These are phyloP conservation scores for Boletus sp. DNA, from an alignment of 768 basidiomycete species.

Conservation along the genomic window DNA sequence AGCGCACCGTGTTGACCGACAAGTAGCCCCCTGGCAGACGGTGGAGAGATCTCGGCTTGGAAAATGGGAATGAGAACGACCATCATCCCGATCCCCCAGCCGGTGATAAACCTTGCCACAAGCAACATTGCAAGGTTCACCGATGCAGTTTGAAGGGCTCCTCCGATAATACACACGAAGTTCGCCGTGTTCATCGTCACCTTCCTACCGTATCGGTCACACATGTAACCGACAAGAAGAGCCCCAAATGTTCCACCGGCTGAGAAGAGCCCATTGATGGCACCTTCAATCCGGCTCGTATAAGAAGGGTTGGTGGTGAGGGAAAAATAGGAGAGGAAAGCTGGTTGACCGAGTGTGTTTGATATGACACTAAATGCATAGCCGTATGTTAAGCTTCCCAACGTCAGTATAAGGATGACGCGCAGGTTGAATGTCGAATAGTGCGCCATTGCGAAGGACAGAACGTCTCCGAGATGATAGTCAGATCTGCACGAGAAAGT, in stretches of 20 bases:
- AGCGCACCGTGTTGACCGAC: background rate
- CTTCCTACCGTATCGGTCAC: background rate
- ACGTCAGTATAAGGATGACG: background rate
- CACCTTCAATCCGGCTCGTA: background rate
- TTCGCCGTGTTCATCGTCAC: background rate
- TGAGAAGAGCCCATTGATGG: background rate
- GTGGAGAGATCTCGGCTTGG: background rate
- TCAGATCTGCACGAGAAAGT: background rate
- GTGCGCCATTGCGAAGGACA: background rate
- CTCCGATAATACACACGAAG: background rate
- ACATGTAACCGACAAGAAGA: background rate
- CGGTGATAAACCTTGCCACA: background rate
- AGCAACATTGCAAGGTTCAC: background rate
- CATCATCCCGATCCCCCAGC: background rate
- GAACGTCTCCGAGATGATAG: background rate
- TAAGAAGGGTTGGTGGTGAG: background rate
- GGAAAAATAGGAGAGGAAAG: background rate
- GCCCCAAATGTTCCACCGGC: background rate
- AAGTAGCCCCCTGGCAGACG: background rate
- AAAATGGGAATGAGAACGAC: background rate
- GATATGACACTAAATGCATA: background rate
- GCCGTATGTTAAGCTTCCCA: background rate
- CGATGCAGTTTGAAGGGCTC: background rate
- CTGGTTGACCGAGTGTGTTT: background rate
- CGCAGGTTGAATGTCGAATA: background rate